These are phyloP conservation scores for Ceriops zippeliana DNA, from an alignment of 345 rosid species.

Conservation along the genomic window DNA sequence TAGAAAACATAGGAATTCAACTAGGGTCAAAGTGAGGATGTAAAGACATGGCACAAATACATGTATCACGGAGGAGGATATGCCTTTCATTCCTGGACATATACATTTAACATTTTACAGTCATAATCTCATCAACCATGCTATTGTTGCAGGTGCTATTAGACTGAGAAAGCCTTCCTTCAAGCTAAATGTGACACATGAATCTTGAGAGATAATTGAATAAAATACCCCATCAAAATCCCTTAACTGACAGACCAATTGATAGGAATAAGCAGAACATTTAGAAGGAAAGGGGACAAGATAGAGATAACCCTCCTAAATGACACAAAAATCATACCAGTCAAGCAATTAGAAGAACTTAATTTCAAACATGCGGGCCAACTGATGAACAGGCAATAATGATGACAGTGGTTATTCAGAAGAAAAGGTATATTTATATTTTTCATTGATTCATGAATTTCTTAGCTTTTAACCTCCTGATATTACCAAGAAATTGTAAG, in stretches of 20 bases:
- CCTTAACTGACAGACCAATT: too few relatives aligned
- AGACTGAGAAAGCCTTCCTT: neutral
- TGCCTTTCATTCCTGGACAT: neutral
- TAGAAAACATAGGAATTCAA: conserved; percentile 7
- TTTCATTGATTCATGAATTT: neutral
- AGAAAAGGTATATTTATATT: neutral
- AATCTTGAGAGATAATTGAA: neutral
- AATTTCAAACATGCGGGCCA: neutral
- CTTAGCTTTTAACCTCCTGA: neutral
- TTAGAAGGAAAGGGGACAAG: neutral
- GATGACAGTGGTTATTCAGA: neutral
- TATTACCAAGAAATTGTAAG: neutral
- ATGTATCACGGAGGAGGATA: neutral
- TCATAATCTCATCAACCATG: neutral
- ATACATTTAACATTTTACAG: neutral
- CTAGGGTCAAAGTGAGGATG: neutral
- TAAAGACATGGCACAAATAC: neutral
- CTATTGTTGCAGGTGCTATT: neutral
- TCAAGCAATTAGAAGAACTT: neutral
- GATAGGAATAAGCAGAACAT: too few relatives aligned
- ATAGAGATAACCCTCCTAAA: neutral
- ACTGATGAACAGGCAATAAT: neutral
- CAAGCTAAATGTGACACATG: conserved; percentile 9
- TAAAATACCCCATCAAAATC: neutral
- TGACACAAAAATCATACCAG: neutral